phyloP scores from a whole-genome alignment of 1,284 basidiomycete genomes.

The Violaceomyces palustris region DNA sequence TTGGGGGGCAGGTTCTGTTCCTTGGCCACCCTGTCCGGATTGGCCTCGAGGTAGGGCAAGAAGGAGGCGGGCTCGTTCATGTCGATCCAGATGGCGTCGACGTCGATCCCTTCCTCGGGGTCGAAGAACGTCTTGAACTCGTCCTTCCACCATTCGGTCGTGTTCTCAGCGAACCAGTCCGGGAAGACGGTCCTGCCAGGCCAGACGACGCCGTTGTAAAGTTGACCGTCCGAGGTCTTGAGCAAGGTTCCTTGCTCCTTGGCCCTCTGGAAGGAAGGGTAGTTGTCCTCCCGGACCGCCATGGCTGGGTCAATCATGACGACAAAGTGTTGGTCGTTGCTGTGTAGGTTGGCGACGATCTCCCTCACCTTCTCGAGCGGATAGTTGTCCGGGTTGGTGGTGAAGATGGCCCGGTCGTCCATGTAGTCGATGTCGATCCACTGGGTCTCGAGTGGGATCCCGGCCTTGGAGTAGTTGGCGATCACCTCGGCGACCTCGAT shows the following conservation, averaged over 20 bases:
- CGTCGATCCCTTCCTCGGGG: constrained; percentile 59
- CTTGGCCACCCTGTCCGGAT: neutral
- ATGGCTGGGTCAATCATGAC: too few species aligned
- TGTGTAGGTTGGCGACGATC: constrained; percentile 63
- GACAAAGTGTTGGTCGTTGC: constrained; percentile 62
- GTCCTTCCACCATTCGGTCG: too few species aligned
- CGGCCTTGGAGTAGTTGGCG: constrained; percentile 40
- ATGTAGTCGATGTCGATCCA: constrained; percentile 61
- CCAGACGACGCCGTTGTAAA: too few species aligned
- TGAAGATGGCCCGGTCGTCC: constrained; percentile 65
- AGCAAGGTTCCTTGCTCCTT: too few species aligned
- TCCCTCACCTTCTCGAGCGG: constrained; percentile 63
- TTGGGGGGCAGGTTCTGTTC: neutral
- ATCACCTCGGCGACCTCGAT: constrained; percentile 41
- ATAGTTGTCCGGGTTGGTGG: constrained; percentile 66
- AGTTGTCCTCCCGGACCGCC: too few species aligned
- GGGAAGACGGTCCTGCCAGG: too few species aligned
- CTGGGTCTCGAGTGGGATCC: constrained; percentile 21
- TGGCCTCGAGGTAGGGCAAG: constrained; percentile 1
- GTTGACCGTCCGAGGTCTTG: too few species aligned
- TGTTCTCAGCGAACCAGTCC: too few species aligned
- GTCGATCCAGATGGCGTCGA: constrained; percentile 68
- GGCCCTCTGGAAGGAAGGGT: too few species aligned
- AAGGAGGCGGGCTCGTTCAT: constrained; percentile 34
- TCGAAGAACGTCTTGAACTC: too few species aligned